Conservation (phyloP, 768 basidiomycete genomes). For the Clavaria fumosa region DNA sequence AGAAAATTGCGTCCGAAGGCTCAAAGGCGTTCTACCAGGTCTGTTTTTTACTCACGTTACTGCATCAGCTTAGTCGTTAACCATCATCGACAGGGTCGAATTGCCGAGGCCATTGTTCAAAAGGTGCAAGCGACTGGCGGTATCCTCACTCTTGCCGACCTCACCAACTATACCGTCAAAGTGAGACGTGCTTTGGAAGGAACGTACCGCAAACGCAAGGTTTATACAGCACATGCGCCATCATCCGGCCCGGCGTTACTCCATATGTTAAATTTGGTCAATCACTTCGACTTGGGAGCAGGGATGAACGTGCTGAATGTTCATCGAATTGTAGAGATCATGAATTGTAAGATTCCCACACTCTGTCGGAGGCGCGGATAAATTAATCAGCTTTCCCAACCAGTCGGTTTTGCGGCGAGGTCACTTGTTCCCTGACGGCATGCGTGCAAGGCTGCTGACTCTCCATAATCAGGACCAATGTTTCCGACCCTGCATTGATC, state of each 20-base stretch:
- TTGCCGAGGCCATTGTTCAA: constrained; percentile 64
- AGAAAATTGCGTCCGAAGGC: constrained; percentile 59
- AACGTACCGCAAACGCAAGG: constrained; percentile 56
- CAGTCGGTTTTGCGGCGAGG: constrained; percentile 34
- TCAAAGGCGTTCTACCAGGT: constrained; percentile 74
- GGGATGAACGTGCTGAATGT: constrained; percentile 47
- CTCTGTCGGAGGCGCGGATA: neutral
- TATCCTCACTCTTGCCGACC: constrained; percentile 60
- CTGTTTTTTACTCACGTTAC: constrained; percentile 10
- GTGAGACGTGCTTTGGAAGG: constrained; percentile 63
- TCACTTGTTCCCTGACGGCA: constrained; percentile 9
- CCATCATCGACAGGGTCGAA: constrained; percentile 38
- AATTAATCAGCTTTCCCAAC: neutral
- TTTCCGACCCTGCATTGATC: constrained; percentile 66
- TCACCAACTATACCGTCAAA: constrained; percentile 52
- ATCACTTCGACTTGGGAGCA: constrained; percentile 40
- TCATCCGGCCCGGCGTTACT: constrained; percentile 72
- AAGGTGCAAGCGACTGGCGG: constrained; percentile 66
- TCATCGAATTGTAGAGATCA: constrained; percentile 70
- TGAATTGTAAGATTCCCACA: constrained; percentile 38
- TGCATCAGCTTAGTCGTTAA: constrained; percentile 8
- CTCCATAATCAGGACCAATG: constrained; percentile 41
- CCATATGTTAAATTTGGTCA: constrained; percentile 83
- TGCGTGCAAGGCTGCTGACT: neutral
- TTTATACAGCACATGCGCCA: constrained; percentile 79